These are phyloP conservation scores for Suaeda aralocaspica DNA, from an alignment of 148 eudicot species.

Conservation along the genomic window DNA sequence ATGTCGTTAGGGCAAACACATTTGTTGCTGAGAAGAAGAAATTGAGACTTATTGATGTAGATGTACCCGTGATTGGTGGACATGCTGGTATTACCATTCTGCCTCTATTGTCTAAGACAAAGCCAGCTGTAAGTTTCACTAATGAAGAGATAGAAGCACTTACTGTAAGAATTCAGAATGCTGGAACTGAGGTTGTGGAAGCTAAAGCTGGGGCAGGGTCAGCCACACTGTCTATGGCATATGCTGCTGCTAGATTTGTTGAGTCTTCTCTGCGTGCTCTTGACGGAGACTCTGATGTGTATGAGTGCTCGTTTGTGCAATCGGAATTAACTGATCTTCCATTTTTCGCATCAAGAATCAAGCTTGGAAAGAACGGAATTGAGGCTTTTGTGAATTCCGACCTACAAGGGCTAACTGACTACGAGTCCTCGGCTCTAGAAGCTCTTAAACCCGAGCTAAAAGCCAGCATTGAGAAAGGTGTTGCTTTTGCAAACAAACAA, in stretches of 20 bases:
- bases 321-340: constrained; percentile 81
- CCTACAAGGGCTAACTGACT: constrained; percentile 62
- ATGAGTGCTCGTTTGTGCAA: constrained; percentile 69
- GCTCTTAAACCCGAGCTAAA: constrained; percentile 75
- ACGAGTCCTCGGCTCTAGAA: constrained; percentile 63
- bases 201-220: constrained; percentile 96
- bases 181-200: constrained; percentile 93
- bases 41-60: constrained; percentile 76
- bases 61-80: constrained; percentile 88
- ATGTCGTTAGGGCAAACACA: constrained; percentile 88
- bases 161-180: constrained; percentile 83
- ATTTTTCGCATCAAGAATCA: constrained; percentile 80
- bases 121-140: constrained; percentile 63
- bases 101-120: constrained; percentile 78
- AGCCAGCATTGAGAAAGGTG: constrained; percentile 79
- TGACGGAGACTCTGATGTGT: constrained; percentile 81
- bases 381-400: constrained; percentile 70
- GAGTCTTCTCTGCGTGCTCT: constrained; percentile 92
- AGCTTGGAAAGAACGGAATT: constrained; percentile 70
- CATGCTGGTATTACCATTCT: constrained; percentile 90
- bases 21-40: constrained; percentile 86
- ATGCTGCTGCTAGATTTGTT: constrained; percentile 90
- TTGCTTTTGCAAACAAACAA: constrained; percentile 65
- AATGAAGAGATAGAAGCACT: constrained; percentile 61
- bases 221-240: constrained; percentile 92